Evolutionary conservation across 2,329 filamentous ascomycete species (phyloP), one percentile per base, ranked within the genome.

Genomic region (Phaeosphaeria sp.): DNA sequence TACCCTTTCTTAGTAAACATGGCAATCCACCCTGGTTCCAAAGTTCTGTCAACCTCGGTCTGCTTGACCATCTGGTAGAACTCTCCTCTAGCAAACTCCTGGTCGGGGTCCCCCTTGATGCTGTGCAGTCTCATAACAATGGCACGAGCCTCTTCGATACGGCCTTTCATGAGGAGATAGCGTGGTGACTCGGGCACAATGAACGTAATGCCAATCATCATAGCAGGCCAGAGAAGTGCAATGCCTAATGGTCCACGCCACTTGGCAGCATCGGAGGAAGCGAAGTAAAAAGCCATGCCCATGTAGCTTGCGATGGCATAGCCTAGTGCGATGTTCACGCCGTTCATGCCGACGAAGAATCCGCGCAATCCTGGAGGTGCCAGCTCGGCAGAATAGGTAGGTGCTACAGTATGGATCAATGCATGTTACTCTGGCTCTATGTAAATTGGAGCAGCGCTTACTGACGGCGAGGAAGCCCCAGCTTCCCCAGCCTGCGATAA

Each of bases 401-500:
- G 66, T 36, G 65, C 61, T 67, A 33, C 22, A 15, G 6, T 4
- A 36, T 13, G 30, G 27, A 4, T 21, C 20, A 18, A 13, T 9
- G 1, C 17, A 13, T 25, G 48, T 22, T 42, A 17, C 7, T 15
- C 36, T 13, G 13, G 11, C 2, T n/a, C 25, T 25, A 4, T 13
- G 21, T 4, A 17, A 5, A 6, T 5, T 2, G n/a, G 6, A 22
- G 36, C 18, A 9, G 9, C n/a, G 64, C 62, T 47, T 60, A 68
- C 64, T 67, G 27, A 68, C 63, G 11, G 66, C 67, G n/a, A 68
- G 48, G 36, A 68, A 70, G 7, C 67, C 67, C 62, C 64, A 70
- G 25, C 59, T 62, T 15, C 66, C 64, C 22, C 86, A 86, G 1
- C 93, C 93, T 13, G 88, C 85, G 47, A 94, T 82, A 71, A 96